Percentiles rank a stretch among this genome's conserved stretches.
phyloP scores from a whole-genome alignment of 306 rosid genomes.

The Prosopis cineraria region DNA sequence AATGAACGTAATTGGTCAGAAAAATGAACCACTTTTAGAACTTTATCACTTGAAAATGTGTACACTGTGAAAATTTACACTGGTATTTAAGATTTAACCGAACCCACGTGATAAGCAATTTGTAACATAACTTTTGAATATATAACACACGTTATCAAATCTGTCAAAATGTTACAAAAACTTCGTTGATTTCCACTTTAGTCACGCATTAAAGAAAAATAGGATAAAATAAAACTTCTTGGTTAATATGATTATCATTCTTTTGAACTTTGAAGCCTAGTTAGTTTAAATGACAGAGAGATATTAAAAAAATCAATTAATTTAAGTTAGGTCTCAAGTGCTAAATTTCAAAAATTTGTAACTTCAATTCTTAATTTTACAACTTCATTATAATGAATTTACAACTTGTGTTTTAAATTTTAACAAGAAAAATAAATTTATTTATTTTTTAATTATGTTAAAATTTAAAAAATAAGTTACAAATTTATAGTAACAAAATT shows the following conservation, averaged over 20 bases:
- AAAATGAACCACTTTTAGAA: not conserved
- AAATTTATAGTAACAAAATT: no score
- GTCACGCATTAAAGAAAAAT: not conserved
- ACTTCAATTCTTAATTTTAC: no score
- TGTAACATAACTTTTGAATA: conserved; percentile 12
- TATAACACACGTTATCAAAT: conserved; percentile 6
- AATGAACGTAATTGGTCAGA: conserved; percentile 27
- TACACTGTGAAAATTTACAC: not conserved
- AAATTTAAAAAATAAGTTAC: no score
- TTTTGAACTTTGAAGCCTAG: not conserved
- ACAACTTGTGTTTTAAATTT: no score
- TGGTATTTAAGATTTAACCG: not conserved
- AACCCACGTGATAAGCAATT: conserved; percentile 30
- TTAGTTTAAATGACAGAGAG: no score
- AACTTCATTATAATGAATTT: no score
- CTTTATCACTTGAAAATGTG: not conserved
- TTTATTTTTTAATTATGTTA: no score
- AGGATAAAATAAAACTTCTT: conserved; percentile 4
- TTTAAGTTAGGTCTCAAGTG: no score
- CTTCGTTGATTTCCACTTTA: not conserved
- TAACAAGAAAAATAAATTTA: no score
- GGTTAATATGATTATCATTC: not conserved
- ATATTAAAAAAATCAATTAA: no score
- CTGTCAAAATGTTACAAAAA: conserved; percentile 18
- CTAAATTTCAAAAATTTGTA: no score